A percentile compares a stretch with the other conserved stretches of the same genome.
Conservation (phyloP, 176 grass and related monocot species). For the Guadua angustifolia region DNA sequence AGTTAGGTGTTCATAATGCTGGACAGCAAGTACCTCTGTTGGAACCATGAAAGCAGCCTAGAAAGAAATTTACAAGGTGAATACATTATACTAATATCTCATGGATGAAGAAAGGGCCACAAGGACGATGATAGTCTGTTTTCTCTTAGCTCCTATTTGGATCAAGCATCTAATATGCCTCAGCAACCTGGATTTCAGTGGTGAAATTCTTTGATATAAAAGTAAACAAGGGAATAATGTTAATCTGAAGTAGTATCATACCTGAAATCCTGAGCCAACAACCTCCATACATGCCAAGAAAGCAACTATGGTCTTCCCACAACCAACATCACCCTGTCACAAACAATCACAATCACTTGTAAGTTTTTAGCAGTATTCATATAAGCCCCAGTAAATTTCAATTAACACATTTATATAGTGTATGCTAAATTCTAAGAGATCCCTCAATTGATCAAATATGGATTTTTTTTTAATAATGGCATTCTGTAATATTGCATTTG, state of each 20-base stretch:
- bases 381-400: slow-evolving; percentile 32
- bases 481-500: slow-evolving; percentile 5
- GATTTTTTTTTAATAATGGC: slow-evolving; percentile 13
- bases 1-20: slow-evolving; percentile 80
- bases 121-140: slow-evolving; percentile 13
- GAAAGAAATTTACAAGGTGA: slow-evolving; percentile 43
- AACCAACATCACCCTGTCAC: slow-evolving; percentile 94
- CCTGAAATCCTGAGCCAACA: slow-evolving; percentile 94
- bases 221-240: slow-evolving; percentile 36
- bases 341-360: slow-evolving; percentile 19
- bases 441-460: slow-evolving; percentile 5
- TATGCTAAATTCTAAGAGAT: slow-evolving; percentile 26
- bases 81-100: slow-evolving; percentile 28
- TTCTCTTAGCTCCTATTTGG: slow-evolving; percentile 30
- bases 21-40: slow-evolving; percentile 83
- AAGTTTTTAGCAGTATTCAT: slow-evolving; percentile 40
- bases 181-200: slow-evolving; percentile 16
- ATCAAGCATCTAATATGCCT: slow-evolving; percentile 34
- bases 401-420: slow-evolving; percentile 1
- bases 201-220: slow-evolving; percentile 33
- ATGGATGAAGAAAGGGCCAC: slow-evolving; percentile 33
- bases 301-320: slow-evolving; percentile 94
- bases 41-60: slow-evolving; percentile 99
- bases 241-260: slow-evolving; percentile 36
- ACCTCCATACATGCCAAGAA: slow-evolving; percentile 98